Conservation (phyloP, 2,329 filamentous ascomycete species). For the Ampelomyces quisqualis region DNA sequence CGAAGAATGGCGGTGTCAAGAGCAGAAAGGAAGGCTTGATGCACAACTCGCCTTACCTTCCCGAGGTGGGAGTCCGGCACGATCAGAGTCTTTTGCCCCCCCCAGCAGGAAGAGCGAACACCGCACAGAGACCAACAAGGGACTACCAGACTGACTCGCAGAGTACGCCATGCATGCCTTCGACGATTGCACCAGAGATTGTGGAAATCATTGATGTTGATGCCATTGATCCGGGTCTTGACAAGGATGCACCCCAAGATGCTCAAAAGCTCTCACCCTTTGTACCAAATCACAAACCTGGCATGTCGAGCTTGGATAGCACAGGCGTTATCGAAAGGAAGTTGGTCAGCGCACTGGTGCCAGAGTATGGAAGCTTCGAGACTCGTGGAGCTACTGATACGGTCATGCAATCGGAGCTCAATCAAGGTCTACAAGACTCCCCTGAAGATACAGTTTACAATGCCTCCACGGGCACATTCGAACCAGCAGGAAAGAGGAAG, state of each 20-base stretch:
- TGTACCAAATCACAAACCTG: constrained; percentile 25
- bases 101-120: not conserved
- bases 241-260: constrained; percentile 4
- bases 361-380: no score
- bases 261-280: constrained; percentile 13
- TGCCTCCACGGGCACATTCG: no score
- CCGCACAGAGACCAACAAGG: not conserved
- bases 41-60: constrained; percentile 3
- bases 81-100: constrained; percentile 18
- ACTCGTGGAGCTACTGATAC: constrained; percentile 28
- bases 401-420: constrained; percentile 17
- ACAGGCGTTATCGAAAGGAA: constrained; percentile 27
- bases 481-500: constrained; percentile 31
- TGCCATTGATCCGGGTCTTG: constrained; percentile 16
- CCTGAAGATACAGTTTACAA: no score
- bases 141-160: not conserved
- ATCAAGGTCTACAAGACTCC: constrained; percentile 7
- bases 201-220: constrained; percentile 29
- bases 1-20: constrained; percentile 15
- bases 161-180: not conserved
- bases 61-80: constrained; percentile 14
- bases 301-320: constrained; percentile 34
- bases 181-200: not conserved
- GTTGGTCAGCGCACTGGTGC: no score
- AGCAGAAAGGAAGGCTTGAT: constrained; percentile 32